Percentiles rank a stretch among this genome's conserved stretches.
phyloP scores from a whole-genome alignment of 306 rosid genomes.

The Prunus davidiana region DNA sequence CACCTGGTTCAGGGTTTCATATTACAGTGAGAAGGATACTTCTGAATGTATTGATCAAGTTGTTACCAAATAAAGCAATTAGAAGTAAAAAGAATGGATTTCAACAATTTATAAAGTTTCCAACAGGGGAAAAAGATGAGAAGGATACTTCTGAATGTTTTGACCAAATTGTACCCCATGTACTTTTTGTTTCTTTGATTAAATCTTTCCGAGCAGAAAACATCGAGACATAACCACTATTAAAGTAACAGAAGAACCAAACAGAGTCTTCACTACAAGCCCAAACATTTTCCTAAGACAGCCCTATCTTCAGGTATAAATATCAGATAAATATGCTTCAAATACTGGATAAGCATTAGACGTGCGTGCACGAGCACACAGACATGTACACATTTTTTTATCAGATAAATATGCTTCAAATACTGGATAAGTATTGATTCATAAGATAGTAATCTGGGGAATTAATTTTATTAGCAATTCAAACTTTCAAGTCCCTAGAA shows the following conservation, averaged over 20 bases:
- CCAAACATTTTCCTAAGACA: not conserved
- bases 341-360: not conserved
- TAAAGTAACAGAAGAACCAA: slow-evolving; percentile 4
- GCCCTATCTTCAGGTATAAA: not conserved
- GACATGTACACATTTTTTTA: not conserved
- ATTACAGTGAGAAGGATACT: slow-evolving; percentile 6
- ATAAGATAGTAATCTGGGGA: not conserved
- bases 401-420: too few relatives aligned
- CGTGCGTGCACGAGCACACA: not conserved
- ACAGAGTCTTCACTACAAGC: not conserved
- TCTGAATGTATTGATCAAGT: too few relatives aligned
- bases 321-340: not conserved
- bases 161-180: not conserved
- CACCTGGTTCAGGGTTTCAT: slow-evolving; percentile 53
- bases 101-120: slow-evolving; percentile 6
- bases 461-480: not conserved
- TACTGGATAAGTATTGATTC: not conserved
- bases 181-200: not conserved
- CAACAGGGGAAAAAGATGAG: not conserved
- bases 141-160: not conserved
- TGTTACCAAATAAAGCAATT: slow-evolving; percentile 1
- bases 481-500: not conserved
- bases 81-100: not conserved
- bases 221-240: not conserved
- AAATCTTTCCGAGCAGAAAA: not conserved